phyloP scores from a whole-genome alignment of 2,329 filamentous ascomycete species.

The Exophiala xenobiotica region DNA sequence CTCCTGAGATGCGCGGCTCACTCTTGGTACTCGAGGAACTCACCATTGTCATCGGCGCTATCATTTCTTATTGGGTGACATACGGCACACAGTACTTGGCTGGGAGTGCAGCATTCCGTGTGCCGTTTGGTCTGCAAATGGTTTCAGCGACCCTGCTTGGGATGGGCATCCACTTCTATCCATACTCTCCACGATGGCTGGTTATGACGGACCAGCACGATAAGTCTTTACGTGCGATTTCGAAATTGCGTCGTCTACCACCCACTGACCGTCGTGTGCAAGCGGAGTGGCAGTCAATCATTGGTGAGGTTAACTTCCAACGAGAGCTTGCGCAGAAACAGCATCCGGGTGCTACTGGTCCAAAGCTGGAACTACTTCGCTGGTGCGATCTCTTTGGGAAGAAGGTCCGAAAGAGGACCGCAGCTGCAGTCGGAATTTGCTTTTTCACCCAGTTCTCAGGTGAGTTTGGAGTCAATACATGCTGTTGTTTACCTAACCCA shows the following conservation, averaged over 20 bases:
- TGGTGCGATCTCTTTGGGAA: constrained; percentile 53
- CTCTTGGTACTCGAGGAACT: constrained; percentile 49
- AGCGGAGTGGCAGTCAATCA: constrained; percentile 51
- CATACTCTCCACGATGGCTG: constrained; percentile 58
- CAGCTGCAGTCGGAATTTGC: constrained; percentile 55
- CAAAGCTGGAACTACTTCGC: constrained; percentile 49
- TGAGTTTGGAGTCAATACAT: neutral
- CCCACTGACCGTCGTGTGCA: constrained; percentile 45
- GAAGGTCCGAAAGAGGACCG: constrained; percentile 51
- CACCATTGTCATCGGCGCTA: constrained; percentile 48
- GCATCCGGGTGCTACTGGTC: constrained; percentile 36
- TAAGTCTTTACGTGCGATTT: constrained; percentile 41
- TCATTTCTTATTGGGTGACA: constrained; percentile 56
- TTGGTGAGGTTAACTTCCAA: constrained; percentile 50
- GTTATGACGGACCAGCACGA: constrained; percentile 39
- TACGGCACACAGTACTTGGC: constrained; percentile 51
- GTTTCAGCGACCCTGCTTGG: constrained; percentile 40
- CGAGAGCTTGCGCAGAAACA: constrained; percentile 41
- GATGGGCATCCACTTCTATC: constrained; percentile 44
- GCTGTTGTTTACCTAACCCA: neutral
- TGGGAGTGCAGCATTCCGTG: constrained; percentile 45
- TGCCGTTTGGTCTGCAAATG: constrained; percentile 50
- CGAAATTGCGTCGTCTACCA: constrained; percentile 44
- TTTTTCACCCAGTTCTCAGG: constrained; percentile 60
- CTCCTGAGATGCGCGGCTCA: constrained; percentile 33